Evolutionary conservation across 2,329 filamentous ascomycete genomes (phyloP), one percentile per base, ranked within the genome.

Genomic region (Talaromyces marneffei): DNA sequence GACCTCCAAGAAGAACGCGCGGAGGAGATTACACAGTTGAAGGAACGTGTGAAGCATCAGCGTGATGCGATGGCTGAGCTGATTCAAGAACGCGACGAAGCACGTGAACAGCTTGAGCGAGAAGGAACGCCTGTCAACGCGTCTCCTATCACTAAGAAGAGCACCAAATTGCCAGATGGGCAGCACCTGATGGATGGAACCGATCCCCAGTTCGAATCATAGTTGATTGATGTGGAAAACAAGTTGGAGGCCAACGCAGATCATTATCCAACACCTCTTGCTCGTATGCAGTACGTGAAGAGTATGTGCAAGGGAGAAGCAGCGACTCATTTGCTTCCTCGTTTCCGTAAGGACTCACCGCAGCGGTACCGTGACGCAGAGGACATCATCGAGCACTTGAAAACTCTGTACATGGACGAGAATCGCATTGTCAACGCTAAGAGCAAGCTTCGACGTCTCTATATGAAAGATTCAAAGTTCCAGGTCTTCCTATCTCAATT

Each of bases 181-280:
- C 55, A 39, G 2, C 18, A 40, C 10, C 52, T 65, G 9, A 60
- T 33, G 40, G 64, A 62, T 53, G 63, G 62, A 2, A 62, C 60
- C 29, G 59, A 64, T 9, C 63, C 59, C 2, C n/a, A 57, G 20
- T 65, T 64, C 39, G 59, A 64, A 12, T 56, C 62, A 14, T 65
- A 62, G 64, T 23, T 59, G 3, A 29, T 53, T 23, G 18, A 18
- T 8, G 62, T 65, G 50, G 48, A 4, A n/a, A n/a, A n/a, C n/a
- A n/a, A n/a, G n/a, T n/a, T n/a, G n/a, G n/a, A n/a, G n/a, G n/a
- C n/a, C n/a, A 65, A 65, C 44, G 44, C 59, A 6, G 59, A 65
- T 29, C 59, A 60, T 35, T 65, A 53, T 60, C 25, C 23, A 10
- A 50, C 52, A 2, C 2, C 37, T 7, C 1, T 9, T 4, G 12